phyloP scores from a whole-genome alignment of 495 filamentous ascomycete species.

The Podospora anserina region DNA sequence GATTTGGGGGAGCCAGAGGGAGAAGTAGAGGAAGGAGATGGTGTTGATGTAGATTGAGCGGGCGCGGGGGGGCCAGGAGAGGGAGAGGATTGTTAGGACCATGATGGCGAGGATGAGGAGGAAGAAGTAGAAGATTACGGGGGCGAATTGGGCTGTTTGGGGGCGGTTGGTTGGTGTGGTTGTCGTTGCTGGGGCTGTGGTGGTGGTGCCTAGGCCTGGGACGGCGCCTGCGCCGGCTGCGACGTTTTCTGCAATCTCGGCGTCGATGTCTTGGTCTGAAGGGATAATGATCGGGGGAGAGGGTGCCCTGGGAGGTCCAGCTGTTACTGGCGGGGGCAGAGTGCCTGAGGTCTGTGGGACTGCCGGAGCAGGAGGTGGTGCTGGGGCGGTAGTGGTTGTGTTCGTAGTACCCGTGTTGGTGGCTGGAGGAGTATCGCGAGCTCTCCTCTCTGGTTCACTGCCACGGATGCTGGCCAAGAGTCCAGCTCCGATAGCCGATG shows the following conservation, averaged over 20 bases:
- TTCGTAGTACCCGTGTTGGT: constrained; percentile 29
- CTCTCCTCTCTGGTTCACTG: constrained; percentile 57
- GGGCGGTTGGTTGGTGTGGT: constrained; percentile 7
- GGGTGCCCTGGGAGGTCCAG: constrained; percentile 34
- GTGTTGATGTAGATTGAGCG: constrained; percentile 68
- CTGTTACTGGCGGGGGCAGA: constrained; percentile 64
- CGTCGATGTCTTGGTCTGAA: constrained; percentile 76
- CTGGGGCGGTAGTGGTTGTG: constrained; percentile 35
- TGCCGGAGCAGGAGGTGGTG: constrained; percentile 17
- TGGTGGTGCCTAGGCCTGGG: constrained; percentile 4
- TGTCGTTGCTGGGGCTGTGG: background rate
- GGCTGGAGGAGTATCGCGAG: constrained; percentile 55
- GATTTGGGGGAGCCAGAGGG: constrained; percentile 90
- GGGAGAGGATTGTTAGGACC: constrained; percentile 71
- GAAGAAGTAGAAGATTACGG: constrained; percentile 78
- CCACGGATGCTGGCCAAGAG: constrained; percentile 88
- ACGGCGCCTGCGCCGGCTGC: constrained; percentile 32
- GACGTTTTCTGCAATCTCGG: constrained; percentile 50
- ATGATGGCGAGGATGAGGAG: constrained; percentile 65
- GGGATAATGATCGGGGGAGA: constrained; percentile 70
- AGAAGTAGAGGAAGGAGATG: constrained; percentile 70
- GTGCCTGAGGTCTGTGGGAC: constrained; percentile 38
- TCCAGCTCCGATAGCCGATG: constrained; percentile 64
- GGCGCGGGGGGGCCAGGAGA: constrained; percentile 67
- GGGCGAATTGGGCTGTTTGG: constrained; percentile 52